These are phyloP conservation scores for Candolleomyces aberdarensis DNA, from an alignment of 768 basidiomycete species.

Conservation along the genomic window DNA sequence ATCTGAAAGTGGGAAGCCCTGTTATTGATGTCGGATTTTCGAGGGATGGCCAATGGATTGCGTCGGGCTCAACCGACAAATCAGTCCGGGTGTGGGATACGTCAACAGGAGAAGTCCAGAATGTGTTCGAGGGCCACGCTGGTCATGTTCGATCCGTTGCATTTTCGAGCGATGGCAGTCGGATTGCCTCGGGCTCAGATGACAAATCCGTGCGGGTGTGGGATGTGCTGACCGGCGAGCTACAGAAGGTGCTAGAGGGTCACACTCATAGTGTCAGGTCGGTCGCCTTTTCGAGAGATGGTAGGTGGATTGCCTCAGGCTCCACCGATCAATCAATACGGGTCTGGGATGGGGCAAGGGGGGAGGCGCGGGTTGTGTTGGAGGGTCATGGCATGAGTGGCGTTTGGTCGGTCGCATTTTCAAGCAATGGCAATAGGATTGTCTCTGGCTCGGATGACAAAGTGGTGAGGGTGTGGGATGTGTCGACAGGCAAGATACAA, in stretches of 20 bases:
- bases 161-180: slow-evolving; percentile 5
- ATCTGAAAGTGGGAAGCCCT: neutral
- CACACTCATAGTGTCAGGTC: neutral
- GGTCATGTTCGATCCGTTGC: neutral
- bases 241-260: neutral
- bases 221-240: neutral
- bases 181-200: slow-evolving; percentile 3
- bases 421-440: neutral
- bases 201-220: slow-evolving; percentile 8
- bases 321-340: neutral
- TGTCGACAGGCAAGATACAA: neutral
- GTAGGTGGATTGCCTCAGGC: neutral
- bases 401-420: neutral
- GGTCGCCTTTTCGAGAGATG: neutral
- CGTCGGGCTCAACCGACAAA: neutral
- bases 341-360: neutral
- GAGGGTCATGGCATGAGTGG: neutral
- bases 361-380: neutral
- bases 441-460: neutral
- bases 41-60: neutral
- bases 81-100: neutral
- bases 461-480: neutral
- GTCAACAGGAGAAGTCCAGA: neutral
- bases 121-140: neutral
- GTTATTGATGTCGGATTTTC: neutral